Evolutionary conservation across 495 filamentous ascomycete genomes (phyloP), one percentile per base, ranked within the genome.

Genomic region (Aspergillus mulundensis): DNA sequence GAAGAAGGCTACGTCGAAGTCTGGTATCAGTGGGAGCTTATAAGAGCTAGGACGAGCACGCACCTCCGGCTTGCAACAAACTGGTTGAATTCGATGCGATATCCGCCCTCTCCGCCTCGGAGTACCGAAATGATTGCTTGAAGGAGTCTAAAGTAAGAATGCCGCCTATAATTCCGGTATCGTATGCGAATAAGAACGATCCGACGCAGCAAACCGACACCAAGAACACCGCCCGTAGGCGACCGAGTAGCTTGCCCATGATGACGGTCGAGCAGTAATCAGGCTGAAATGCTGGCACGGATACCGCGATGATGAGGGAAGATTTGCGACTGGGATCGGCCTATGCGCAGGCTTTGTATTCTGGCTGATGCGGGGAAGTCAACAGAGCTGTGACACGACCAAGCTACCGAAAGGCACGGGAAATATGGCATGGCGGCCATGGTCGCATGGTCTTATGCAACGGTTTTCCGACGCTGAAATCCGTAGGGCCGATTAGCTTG

Each of bases 161-260:
- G 14, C 70, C 69, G 16, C 70, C 69, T 5, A 66, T 65, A 23
- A 73, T 70, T 10, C 70, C 70, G 3, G 67, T 63, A 44, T 73
- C 70, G 54, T 73, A 73, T n/a, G 62, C 70, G 11, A 68, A 71
- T 2, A 71, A 56, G 45, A 73, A 73, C 4, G 70, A 69, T 10
- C 63, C 63, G 7, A 63, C 59, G 20, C 59, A 65, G 40, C 54
- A 57, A 5, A 61, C 24, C 7, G 59, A 47, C 18, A 61, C 59
- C 24, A 57, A 54, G 20, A 54, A 61, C 5, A 49, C 39, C 32
- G 59, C 59, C 30, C 59, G 23, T 8, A 61, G 18, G 2, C 23
- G 44, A 38, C 59, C 59, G 16, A 61, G 36, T 2, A 46, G 30
- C 43, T 61, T 58, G 1, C 59, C 59, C 59, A 61, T 61, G 23